phyloP scores from a whole-genome alignment of 805 yeast species.

The Suhomyces faveliae region DNA sequence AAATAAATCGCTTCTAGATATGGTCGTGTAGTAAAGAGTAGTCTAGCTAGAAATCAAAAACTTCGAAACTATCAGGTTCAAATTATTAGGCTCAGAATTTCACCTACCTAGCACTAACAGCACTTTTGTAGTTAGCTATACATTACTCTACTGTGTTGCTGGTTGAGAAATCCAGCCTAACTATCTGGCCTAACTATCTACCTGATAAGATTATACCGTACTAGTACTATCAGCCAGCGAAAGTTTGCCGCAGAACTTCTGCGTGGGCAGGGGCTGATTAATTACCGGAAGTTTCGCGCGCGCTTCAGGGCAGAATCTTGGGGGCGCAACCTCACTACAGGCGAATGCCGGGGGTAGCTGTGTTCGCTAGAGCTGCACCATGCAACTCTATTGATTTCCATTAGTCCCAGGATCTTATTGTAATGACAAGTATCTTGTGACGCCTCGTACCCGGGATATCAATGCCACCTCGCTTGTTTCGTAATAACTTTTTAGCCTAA shows the following conservation, averaged over 20 bases:
- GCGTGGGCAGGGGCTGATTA: background rate
- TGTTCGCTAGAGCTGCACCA: background rate
- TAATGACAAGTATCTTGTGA: background rate
- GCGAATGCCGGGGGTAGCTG: background rate
- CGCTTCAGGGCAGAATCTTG: background rate
- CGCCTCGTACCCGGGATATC: background rate
- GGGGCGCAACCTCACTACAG: background rate
- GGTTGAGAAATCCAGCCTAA: too few species aligned
- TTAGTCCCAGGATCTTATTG: background rate
- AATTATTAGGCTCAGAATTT: background rate
- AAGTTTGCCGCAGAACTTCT: background rate
- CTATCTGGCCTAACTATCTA: background rate
- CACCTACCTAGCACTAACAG: background rate
- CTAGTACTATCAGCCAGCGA: background rate
- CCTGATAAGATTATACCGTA: background rate
- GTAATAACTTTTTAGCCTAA: background rate
- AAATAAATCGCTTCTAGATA: conserved; percentile 1
- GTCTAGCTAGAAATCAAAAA: background rate
- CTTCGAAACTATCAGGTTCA: too few species aligned
- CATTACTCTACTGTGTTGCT: background rate
- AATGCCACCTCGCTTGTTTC: too few species aligned
- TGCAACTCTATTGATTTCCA: background rate
- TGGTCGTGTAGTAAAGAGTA: background rate
- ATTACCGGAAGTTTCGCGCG: background rate
- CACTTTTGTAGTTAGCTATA: background rate